Conservation (phyloP, 108 stramenopile species). For the Skeletonema menzelii region DNA sequence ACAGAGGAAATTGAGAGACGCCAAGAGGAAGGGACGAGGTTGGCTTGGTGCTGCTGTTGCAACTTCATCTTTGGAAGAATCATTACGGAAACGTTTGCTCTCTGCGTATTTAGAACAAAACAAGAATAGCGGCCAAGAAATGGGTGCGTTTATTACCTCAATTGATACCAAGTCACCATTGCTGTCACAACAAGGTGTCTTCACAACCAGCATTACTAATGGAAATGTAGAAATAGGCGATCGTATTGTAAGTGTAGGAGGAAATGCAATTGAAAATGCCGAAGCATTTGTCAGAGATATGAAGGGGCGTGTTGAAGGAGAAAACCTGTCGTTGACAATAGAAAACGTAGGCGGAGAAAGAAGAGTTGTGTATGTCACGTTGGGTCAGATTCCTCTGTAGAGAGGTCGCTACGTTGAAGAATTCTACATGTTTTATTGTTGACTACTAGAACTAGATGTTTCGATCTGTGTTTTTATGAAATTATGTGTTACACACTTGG, state of each 20-base stretch:
- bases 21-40: slow-evolving; percentile 27
- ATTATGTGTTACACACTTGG: too few species aligned
- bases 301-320: slow-evolving; percentile 51
- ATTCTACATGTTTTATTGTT: too few species aligned
- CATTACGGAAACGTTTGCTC: neutral
- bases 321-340: slow-evolving; percentile 62
- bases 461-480: too few species aligned
- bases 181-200: neutral
- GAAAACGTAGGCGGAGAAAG: slow-evolving; percentile 57
- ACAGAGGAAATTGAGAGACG: slow-evolving; percentile 6
- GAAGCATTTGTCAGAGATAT: slow-evolving; percentile 56
- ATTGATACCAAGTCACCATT: slow-evolving; percentile 20
- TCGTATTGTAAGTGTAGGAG: slow-evolving; percentile 62
- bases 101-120: neutral
- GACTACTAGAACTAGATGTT: too few species aligned
- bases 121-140: neutral
- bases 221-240: slow-evolving; percentile 52
- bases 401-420: neutral
- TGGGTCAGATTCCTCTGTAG: slow-evolving; percentile 49
- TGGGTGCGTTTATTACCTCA: slow-evolving; percentile 27
- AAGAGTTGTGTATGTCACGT: slow-evolving; percentile 65
- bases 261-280: slow-evolving; percentile 49
- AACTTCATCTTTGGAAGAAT: slow-evolving; percentile 2
- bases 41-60: slow-evolving; percentile 37
- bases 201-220: slow-evolving; percentile 7